Percentiles rank a stretch among this genome's conserved stretches.
Evolutionary conservation across 768 basidiomycete genomes (phyloP).

Genomic region (Nidularia pulvinata): DNA sequence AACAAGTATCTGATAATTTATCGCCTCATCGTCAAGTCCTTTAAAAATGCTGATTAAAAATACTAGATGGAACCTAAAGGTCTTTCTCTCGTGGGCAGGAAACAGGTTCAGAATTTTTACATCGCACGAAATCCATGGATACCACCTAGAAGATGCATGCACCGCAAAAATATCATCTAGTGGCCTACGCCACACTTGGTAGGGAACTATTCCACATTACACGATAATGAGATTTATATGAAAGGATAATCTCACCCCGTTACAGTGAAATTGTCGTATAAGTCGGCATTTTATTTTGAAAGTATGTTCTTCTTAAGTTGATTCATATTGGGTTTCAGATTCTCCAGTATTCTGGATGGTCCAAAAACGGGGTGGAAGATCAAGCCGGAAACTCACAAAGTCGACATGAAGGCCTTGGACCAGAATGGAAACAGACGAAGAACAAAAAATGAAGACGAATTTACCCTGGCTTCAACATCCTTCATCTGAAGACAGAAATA

Average conservation of each 20-base stretch:
- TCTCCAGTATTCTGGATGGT: conserved; percentile 49
- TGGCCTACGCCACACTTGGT: conserved; percentile 35
- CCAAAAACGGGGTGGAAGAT: conserved; percentile 49
- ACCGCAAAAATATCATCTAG: conserved; percentile 43
- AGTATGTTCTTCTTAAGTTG: neutral
- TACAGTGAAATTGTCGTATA: conserved; percentile 45
- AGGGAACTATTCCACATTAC: conserved; percentile 43
- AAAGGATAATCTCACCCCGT: conserved; percentile 40
- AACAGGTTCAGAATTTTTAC: conserved; percentile 34
- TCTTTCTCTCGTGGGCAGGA: conserved; percentile 35
- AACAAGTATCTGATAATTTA: conserved; percentile 52
- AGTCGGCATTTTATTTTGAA: conserved; percentile 6
- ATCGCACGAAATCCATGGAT: conserved; percentile 11
- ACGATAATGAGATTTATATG: conserved; percentile 43
- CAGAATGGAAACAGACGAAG: conserved; percentile 15
- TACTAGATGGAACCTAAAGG: conserved; percentile 39
- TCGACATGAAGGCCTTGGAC: conserved; percentile 17
- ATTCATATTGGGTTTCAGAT: conserved; percentile 8
- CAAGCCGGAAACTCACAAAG: conserved; percentile 12
- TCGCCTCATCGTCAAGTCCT: conserved; percentile 42
- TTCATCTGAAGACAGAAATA: conserved; percentile 1
- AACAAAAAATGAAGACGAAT: conserved; percentile 8
- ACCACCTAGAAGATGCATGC: conserved; percentile 14
- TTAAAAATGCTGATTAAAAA: conserved; percentile 40
- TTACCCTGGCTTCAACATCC: conserved; percentile 6